phyloP scores from a whole-genome alignment of 345 rosid genomes.

The Aethionema arabicum region DNA sequence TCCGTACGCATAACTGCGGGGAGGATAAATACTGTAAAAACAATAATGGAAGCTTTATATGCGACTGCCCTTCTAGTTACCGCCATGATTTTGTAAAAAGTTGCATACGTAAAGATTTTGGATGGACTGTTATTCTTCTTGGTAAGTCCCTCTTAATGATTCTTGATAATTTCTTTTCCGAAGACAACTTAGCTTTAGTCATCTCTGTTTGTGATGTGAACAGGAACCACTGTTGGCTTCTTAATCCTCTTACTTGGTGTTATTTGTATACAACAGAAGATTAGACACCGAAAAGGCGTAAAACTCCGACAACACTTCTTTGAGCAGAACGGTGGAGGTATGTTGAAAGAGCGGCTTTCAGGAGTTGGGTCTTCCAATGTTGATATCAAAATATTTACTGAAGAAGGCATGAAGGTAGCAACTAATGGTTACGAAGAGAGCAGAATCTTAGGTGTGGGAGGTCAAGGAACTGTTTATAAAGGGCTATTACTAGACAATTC shows the following conservation, averaged over 20 bases:
- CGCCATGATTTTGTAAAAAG: too few relatives aligned
- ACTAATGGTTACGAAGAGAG: background rate
- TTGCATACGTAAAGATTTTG: too few relatives aligned
- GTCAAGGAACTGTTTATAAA: background rate
- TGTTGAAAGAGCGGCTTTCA: background rate
- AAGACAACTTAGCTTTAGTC: too few relatives aligned
- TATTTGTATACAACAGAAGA: background rate
- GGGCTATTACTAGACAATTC: background rate
- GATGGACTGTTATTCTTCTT: too few relatives aligned
- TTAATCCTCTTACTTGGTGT: slow-evolving; percentile 7
- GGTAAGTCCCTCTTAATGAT: too few relatives aligned
- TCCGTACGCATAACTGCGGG: background rate
- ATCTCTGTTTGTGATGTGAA: too few relatives aligned
- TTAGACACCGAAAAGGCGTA: background rate
- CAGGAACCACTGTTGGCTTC: slow-evolving; percentile 5
- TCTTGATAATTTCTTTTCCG: too few relatives aligned
- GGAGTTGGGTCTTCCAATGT: background rate
- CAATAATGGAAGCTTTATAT: too few relatives aligned
- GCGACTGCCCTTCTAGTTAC: too few relatives aligned
- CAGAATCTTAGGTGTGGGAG: slow-evolving; percentile 8
- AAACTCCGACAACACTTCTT: slow-evolving; percentile 3
- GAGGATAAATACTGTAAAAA: too few relatives aligned
- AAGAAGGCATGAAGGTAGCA: slow-evolving; percentile 3
- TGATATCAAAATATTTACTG: slow-evolving; percentile 20
- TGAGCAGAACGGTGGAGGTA: background rate